Base-by-base conservation (phyloP, 1,139 yeast genomes). In the Geotrichum klebahnii region DNA sequence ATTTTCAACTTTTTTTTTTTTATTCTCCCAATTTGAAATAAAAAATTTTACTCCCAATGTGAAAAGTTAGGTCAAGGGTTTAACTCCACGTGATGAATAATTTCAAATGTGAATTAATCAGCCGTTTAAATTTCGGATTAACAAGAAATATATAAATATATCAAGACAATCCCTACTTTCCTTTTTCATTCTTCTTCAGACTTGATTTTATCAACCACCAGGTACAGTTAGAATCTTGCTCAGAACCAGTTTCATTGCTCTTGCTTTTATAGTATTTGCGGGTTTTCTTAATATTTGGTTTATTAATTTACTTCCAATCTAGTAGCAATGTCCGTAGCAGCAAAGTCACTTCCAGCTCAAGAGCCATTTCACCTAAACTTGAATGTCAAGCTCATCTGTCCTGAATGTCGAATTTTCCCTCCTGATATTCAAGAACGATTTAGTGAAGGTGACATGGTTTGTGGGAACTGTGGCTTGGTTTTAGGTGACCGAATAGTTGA, bases 361-460 rank as follows among this genome's bases (percentile, higher is more conserved):
- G 54, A 52, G 51, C 62, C 62, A 29, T 64, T 55, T 46, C 66
- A 61, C 51, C 69, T 67, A 37, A 71, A 92, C 71, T 76, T 92
- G 64, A 90, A 88, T 67, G 90, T 92, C 59, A 87, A 89, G 20
- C 76, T 92, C 58, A 83, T 92, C 28, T 92, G 98, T 66, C 97
- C 97, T 1, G 98, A 92, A 64, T 92, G 98, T 70, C 85, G 88
- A 65, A 90, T 85, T 41, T 86, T 81, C 64, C 98, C 98, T 19
- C 98, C 98, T 2, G 96, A 92, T 63, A 76, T 92, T 58, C 87
- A 90, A 35, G 98, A 92, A 71, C 75, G 97, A 60, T 94, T 90
- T 63, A 84, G 95, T 60, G 97, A 92, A 68, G 98, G 98, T 28
- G 98, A 92, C 68, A 89, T 92, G 62, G 97, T 92, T 20, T 92